Percentiles rank a stretch among this genome's conserved stretches.
Evolutionary conservation across 305 asterid species (phyloP).

Genomic region (Fraxinus latifolia): DNA sequence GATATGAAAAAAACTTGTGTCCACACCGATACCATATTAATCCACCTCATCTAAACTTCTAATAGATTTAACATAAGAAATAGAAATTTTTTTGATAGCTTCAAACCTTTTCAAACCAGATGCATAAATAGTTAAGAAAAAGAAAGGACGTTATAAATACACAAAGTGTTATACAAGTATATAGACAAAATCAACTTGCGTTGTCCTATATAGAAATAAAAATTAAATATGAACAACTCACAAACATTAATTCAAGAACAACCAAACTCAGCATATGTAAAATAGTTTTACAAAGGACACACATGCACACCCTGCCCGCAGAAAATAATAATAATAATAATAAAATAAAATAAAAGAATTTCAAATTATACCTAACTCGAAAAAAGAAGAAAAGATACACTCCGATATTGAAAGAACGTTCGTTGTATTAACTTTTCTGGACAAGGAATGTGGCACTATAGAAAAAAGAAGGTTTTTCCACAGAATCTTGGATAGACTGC

Average conservation of each 20-base stretch:
- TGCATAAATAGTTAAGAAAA: constrained; percentile 2
- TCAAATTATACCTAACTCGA: constrained; percentile 28
- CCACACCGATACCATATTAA: background rate
- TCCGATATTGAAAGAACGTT: constrained; percentile 26
- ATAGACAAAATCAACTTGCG: constrained; percentile 17
- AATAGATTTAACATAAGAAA: background rate
- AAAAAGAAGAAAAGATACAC: constrained; percentile 25
- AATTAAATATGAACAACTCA: constrained; percentile 32
- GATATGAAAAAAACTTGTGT: background rate
- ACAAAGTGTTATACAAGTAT: background rate
- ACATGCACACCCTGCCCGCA: background rate
- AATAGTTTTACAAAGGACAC: background rate
- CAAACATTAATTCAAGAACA: constrained; percentile 38
- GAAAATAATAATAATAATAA: too few relatives aligned
- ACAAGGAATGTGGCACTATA: constrained; percentile 34
- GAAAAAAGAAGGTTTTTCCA: constrained; percentile 35
- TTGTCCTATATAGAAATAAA: constrained; percentile 22
- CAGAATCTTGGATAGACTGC: constrained; percentile 36
- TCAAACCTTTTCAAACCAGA: background rate
- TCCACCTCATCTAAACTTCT: background rate
- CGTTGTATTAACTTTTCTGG: constrained; percentile 35
- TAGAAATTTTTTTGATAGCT: background rate
- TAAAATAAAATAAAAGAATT: background rate
- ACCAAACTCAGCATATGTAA: constrained; percentile 29
- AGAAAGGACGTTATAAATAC: constrained; percentile 6